phyloP scores from a whole-genome alignment of 148 eudicot genomes.

The Rhododendron simsii region DNA sequence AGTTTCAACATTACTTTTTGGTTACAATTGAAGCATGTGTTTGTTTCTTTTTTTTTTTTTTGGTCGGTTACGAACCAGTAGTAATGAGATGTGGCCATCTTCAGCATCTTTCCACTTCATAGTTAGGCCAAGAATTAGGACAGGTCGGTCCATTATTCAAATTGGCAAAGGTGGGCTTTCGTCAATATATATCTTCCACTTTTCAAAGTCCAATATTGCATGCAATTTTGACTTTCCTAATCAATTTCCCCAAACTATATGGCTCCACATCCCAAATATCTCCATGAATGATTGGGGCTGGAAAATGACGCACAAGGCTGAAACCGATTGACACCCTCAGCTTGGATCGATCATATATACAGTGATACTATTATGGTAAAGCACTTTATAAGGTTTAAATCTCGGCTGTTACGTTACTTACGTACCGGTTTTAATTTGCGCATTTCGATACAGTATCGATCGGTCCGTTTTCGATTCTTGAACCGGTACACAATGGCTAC shows the following conservation, averaged over 20 bases:
- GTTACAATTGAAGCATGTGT: no score
- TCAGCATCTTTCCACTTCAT: background rate
- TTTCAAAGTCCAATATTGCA: background rate
- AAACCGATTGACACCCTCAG: background rate
- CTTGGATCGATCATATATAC: no score
- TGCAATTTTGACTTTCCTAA: background rate
- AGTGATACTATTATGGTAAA: no score
- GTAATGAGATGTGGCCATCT: background rate
- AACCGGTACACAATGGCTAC: background rate
- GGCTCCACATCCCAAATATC: background rate
- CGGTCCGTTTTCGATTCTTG: background rate
- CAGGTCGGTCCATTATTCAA: conserved; percentile 3
- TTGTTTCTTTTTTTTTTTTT: background rate
- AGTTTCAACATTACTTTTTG: no score
- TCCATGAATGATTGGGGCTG: background rate
- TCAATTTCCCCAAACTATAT: background rate
- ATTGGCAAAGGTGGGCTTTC: background rate
- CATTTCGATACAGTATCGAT: background rate
- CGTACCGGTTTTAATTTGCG: no score
- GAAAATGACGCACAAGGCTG: background rate
- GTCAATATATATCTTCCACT: background rate
- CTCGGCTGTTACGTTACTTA: background rate
- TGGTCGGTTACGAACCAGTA: background rate
- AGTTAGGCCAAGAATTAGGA: conserved; percentile 14
- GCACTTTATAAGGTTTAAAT: background rate